Conservation (phyloP, 2,329 filamentous ascomycete species). For the Neophaeococcomyces mojaviensis region DNA sequence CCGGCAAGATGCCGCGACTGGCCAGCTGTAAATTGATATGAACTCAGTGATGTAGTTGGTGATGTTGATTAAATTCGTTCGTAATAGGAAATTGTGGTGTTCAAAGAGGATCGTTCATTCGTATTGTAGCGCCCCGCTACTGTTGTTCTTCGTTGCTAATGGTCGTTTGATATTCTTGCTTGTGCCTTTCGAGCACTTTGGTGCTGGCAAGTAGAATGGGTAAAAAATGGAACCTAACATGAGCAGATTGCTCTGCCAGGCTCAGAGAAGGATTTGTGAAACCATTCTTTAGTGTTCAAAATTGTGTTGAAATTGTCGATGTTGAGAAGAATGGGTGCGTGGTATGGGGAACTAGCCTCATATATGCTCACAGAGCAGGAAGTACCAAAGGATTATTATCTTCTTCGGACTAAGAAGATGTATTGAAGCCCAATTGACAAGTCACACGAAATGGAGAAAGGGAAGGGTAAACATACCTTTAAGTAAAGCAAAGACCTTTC, state of each 20-base stretch:
- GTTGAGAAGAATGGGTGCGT: not conserved
- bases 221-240: not conserved
- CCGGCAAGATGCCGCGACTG: slow-evolving; percentile 5
- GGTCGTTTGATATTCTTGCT: not conserved
- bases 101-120: not conserved
- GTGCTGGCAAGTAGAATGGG: not conserved
- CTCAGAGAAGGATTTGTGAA: not conserved
- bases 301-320: not conserved
- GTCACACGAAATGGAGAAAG: not conserved
- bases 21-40: slow-evolving; percentile 3
- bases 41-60: not conserved
- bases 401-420: not conserved
- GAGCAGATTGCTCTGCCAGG: slow-evolving; percentile 3
- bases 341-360: not conserved
- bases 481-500: slow-evolving; percentile 10
- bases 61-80: too few relatives aligned
- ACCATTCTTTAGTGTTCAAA: not conserved
- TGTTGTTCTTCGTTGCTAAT: not conserved
- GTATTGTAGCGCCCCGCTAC: not conserved
- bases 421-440: slow-evolving; percentile 8
- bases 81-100: not conserved
- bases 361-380: slow-evolving; percentile 7
- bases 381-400: not conserved
- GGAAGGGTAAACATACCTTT: slow-evolving; percentile 2
- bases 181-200: not conserved